Evolutionary conservation across 495 filamentous ascomycete species (phyloP).

Genomic region (Talaromyces nanjingensis): DNA sequence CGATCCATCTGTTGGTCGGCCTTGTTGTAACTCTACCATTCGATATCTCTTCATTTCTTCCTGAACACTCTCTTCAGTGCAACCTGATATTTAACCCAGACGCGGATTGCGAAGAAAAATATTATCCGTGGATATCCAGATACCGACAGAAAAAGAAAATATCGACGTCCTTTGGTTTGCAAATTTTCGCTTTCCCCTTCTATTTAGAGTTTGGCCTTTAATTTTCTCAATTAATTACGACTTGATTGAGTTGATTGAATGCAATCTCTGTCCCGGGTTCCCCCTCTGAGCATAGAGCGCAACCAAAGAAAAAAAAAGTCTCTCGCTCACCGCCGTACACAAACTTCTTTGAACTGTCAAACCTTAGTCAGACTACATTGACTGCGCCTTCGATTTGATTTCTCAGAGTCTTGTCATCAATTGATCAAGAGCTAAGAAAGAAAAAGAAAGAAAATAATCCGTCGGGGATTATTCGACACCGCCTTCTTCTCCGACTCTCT

Average conservation of each 20-base stretch:
- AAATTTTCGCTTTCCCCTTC: not conserved
- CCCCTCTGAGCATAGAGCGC: not conserved
- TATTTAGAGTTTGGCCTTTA: not conserved
- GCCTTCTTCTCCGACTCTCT: not conserved
- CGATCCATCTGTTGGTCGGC: not conserved
- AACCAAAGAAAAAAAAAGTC: not conserved
- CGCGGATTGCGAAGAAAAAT: slow-evolving; percentile 4
- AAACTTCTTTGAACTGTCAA: not conserved
- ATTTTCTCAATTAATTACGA: not conserved
- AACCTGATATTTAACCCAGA: not conserved
- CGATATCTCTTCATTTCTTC: not conserved
- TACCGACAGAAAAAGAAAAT: not conserved
- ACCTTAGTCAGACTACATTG: not conserved
- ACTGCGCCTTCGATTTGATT: not conserved
- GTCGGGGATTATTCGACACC: not conserved
- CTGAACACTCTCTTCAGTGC: not conserved
- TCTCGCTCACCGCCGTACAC: not conserved
- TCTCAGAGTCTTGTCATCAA: not conserved
- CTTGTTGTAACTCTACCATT: not conserved
- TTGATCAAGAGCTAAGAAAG: not conserved
- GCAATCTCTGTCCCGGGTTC: not conserved
- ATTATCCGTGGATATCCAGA: not conserved
- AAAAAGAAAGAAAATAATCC: not conserved
- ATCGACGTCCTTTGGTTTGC: not conserved
- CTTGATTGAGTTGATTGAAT: not conserved